These are phyloP conservation scores for Phascolomyces articulosus DNA, from an alignment of 371 early-diverging fungal species.

Conservation along the genomic window DNA sequence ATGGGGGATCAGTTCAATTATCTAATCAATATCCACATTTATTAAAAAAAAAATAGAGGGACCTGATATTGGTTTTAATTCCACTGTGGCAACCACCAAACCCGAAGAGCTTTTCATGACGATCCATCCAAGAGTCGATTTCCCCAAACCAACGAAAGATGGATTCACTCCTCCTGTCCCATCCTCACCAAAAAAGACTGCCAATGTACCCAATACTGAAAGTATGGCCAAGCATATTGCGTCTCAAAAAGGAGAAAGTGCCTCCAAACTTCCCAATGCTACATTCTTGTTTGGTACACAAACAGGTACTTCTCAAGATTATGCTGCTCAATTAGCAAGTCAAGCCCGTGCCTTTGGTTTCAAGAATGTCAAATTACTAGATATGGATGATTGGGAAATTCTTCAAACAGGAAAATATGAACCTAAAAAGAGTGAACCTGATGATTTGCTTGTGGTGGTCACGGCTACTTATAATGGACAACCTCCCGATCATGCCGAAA, in stretches of 20 bases:
- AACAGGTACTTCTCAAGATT: constrained; percentile 61
- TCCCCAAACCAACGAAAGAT: constrained; percentile 36
- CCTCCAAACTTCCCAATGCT: constrained; percentile 30
- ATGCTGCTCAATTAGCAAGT: constrained; percentile 42
- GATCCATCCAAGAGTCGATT: constrained; percentile 38
- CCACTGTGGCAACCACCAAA: constrained; percentile 41
- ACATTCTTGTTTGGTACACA: constrained; percentile 60
- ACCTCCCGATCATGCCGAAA: constrained; percentile 62
- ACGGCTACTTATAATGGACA: constrained; percentile 61
- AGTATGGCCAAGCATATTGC: constrained; percentile 6
- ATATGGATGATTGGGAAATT: constrained; percentile 54
- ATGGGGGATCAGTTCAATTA: too few relatives aligned
- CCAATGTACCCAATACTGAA: neutral
- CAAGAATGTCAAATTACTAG: constrained; percentile 24
- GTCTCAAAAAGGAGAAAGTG: neutral
- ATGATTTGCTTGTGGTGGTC: constrained; percentile 49
- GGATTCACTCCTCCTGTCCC: too few relatives aligned
- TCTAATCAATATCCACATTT: too few relatives aligned
- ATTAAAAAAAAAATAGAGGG: constrained; percentile 28
- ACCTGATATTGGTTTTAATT: constrained; percentile 34
- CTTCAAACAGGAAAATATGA: constrained; percentile 35
- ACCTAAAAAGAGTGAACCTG: constrained; percentile 13
- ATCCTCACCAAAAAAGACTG: neutral
- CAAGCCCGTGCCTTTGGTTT: constrained; percentile 55
- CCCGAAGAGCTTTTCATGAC: constrained; percentile 38